Conservation (phyloP, 2,329 filamentous ascomycete species). For the Venturia nashicola region DNA sequence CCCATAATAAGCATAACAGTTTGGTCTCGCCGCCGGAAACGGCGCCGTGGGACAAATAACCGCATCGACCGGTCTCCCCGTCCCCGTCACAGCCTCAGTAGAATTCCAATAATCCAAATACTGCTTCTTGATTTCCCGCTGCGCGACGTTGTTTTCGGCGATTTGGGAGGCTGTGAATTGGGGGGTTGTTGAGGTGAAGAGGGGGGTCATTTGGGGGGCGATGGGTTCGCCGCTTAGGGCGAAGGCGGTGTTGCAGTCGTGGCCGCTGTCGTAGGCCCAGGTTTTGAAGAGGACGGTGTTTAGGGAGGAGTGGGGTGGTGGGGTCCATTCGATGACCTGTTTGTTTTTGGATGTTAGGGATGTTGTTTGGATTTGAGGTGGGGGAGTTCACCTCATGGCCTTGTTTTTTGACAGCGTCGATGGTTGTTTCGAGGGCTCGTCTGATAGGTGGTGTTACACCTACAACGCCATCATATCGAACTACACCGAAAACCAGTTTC, state of each 20-base stretch:
- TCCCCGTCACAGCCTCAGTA: slow-evolving; percentile 17
- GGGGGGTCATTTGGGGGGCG: slow-evolving; percentile 17
- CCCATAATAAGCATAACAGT: slow-evolving; percentile 21
- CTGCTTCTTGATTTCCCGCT: slow-evolving; percentile 20
- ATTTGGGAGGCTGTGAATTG: slow-evolving; percentile 20
- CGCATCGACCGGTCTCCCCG: slow-evolving; percentile 24
- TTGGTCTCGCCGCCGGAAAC: slow-evolving; percentile 21
- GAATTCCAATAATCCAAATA: slow-evolving; percentile 28
- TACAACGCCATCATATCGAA: slow-evolving; percentile 23
- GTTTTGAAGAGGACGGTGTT: slow-evolving; percentile 11
- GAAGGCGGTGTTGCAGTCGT: slow-evolving; percentile 20
- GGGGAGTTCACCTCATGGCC: slow-evolving; percentile 10
- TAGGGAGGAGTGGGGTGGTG: slow-evolving; percentile 8
- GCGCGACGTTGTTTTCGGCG: slow-evolving; percentile 20
- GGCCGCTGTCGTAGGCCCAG: slow-evolving; percentile 22
- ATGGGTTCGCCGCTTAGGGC: slow-evolving; percentile 22
- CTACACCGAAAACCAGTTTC: slow-evolving; percentile 22
- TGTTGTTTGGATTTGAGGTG: neutral
- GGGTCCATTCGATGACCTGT: slow-evolving; percentile 13
- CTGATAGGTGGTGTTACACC: slow-evolving; percentile 23
- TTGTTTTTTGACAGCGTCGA: slow-evolving; percentile 7
- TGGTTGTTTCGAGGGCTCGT: slow-evolving; percentile 19
- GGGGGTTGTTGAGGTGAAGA: slow-evolving; percentile 12
- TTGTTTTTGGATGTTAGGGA: neutral
- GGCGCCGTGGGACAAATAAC: slow-evolving; percentile 25